A percentile compares a stretch with the other conserved stretches of the same genome.
phyloP scores from a whole-genome alignment of 352 stramenopile genomes.

The Globisporangium polare region DNA sequence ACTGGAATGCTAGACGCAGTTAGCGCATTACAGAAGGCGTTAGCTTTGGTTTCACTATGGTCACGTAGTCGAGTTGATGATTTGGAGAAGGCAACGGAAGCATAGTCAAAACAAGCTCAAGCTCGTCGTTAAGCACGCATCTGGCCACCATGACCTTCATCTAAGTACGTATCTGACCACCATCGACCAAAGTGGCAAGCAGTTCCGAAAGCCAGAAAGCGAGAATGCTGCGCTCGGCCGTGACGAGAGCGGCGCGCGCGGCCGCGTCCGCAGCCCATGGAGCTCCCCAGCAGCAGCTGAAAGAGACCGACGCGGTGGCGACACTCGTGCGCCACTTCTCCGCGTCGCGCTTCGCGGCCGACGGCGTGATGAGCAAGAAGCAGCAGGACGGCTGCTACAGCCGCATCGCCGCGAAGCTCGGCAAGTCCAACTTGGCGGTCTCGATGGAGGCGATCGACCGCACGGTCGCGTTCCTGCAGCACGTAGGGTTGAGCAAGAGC shows the following conservation, averaged over 20 bases:
- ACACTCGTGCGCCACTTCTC: neutral
- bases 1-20: no score
- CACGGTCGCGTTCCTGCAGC: constrained; percentile 28
- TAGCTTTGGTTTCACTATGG: no score
- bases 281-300: neutral
- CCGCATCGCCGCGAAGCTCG: constrained; percentile 36
- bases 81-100: no score
- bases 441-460: constrained; percentile 25
- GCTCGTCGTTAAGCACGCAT: no score
- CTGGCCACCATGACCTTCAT: no score
- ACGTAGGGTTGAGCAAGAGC: constrained; percentile 25
- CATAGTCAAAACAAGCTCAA: no score
- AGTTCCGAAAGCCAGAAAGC: neutral
- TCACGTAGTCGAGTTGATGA: no score
- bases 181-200: neutral
- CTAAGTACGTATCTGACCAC: no score
- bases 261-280: neutral
- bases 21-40: no score
- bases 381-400: constrained; percentile 25
- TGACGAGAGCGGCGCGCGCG: constrained; percentile 2
- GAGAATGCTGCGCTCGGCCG: neutral
- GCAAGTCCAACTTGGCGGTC: constrained; percentile 8
- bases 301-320: neutral
- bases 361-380: constrained; percentile 8
- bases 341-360: constrained; percentile 1